These are phyloP conservation scores for Annulohypoxylon stygium DNA, from an alignment of 495 filamentous ascomycete species.

Conservation along the genomic window DNA sequence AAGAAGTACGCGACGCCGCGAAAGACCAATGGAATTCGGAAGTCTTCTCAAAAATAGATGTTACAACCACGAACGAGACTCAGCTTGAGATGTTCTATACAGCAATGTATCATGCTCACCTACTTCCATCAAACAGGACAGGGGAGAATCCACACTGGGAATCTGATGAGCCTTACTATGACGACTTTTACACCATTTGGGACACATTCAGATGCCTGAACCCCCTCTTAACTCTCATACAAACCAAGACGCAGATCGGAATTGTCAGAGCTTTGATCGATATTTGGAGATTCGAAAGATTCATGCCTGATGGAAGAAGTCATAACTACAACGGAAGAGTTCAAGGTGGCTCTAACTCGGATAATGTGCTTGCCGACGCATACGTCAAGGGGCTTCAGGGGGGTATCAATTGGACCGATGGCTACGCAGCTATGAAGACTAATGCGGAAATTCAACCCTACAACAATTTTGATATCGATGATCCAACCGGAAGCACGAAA, in stretches of 20 bases:
- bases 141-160: constrained; percentile 76
- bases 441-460: constrained; percentile 72
- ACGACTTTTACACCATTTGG: constrained; percentile 67
- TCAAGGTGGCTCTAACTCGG: constrained; percentile 77
- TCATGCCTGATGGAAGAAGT: constrained; percentile 70
- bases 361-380: constrained; percentile 78
- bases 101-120: constrained; percentile 74
- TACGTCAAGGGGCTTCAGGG: constrained; percentile 75
- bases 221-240: constrained; percentile 71
- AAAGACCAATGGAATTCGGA: constrained; percentile 68
- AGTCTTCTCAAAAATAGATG: constrained; percentile 71
- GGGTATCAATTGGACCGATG: constrained; percentile 74
- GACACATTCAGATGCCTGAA: constrained; percentile 72
- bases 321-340: constrained; percentile 75
- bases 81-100: constrained; percentile 70
- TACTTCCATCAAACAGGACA: constrained; percentile 75
- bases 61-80: constrained; percentile 63
- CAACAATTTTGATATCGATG: constrained; percentile 68
- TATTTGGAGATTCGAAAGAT: constrained; percentile 75
- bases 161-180: constrained; percentile 72
- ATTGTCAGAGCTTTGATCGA: constrained; percentile 76
- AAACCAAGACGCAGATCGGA: constrained; percentile 71
- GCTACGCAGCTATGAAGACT: constrained; percentile 73
- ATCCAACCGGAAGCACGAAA: constrained; percentile 70
- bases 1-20: constrained; percentile 61